These are phyloP conservation scores for Limnomonas spitsbergensis DNA, from an alignment of 139 green algal genomes.

Conservation along the genomic window DNA sequence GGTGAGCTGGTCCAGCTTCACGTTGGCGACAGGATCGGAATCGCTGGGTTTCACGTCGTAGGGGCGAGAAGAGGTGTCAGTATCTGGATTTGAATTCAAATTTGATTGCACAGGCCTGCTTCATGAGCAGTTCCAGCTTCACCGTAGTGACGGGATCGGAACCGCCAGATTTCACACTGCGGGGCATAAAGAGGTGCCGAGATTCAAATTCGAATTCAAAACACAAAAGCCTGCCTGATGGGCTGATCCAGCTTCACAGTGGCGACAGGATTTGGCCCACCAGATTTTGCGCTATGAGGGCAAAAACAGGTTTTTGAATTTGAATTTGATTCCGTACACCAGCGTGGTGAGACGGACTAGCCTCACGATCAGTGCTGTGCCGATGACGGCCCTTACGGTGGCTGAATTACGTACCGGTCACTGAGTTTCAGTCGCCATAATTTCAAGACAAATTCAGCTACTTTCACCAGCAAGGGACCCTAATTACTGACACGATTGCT, in stretches of 20 bases:
- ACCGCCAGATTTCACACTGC: constrained; percentile 72
- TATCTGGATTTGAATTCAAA: not conserved
- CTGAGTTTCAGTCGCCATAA: too few relatives aligned
- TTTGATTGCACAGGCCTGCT: constrained; percentile 56
- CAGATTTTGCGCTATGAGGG: constrained; percentile 62
- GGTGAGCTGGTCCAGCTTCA: constrained; percentile 58
- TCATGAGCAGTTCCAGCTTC: constrained; percentile 58
- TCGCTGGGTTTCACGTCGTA: constrained; percentile 71
- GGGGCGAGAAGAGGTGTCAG: not conserved
- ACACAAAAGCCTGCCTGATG: constrained; percentile 60
- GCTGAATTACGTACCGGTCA: too few relatives aligned
- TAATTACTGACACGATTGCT: too few relatives aligned
- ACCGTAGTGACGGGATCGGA: constrained; percentile 69
- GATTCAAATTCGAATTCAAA: not conserved
- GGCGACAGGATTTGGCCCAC: constrained; percentile 64
- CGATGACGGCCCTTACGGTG: too few relatives aligned
- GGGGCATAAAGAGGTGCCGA: not conserved
- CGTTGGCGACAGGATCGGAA: constrained; percentile 69
- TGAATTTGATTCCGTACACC: too few relatives aligned
- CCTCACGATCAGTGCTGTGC: too few relatives aligned
- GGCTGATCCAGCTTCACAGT: constrained; percentile 57
- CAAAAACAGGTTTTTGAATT: too few relatives aligned
- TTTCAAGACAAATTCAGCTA: too few relatives aligned
- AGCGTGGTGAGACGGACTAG: too few relatives aligned
- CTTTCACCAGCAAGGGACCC: too few relatives aligned